Conservation (phyloP, 2,329 filamentous ascomycete species). For the Pseudopithomyces chartarum region DNA sequence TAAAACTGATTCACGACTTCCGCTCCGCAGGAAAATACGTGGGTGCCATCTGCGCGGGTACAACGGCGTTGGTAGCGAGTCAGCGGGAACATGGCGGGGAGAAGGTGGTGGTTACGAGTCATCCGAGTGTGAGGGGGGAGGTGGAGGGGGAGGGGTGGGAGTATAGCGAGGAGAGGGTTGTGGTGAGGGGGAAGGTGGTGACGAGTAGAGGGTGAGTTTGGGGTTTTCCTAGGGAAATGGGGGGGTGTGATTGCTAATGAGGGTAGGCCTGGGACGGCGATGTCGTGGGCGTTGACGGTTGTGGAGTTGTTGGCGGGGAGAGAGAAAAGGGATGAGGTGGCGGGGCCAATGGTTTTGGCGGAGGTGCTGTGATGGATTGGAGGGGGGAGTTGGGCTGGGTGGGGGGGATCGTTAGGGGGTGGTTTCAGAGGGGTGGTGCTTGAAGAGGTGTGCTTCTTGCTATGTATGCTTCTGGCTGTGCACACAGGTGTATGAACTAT, state of each 20-base stretch:
- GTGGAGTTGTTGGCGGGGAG: constrained; percentile 45
- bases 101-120: constrained; percentile 41
- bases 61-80: constrained; percentile 43
- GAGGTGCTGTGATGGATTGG: constrained; percentile 22
- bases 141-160: constrained; percentile 39
- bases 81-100: constrained; percentile 19
- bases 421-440: too few species aligned
- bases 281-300: constrained; percentile 46
- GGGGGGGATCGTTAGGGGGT: background rate
- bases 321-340: constrained; percentile 56
- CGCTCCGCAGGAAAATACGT: constrained; percentile 36
- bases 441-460: too few species aligned
- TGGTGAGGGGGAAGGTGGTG: constrained; percentile 41
- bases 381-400: background rate
- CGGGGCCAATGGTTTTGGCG: constrained; percentile 54
- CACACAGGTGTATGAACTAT: too few species aligned
- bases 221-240: background rate
- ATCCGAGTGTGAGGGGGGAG: constrained; percentile 44
- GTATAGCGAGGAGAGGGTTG: constrained; percentile 43
- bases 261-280: constrained; percentile 44
- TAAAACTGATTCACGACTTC: constrained; percentile 38
- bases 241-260: constrained; percentile 9
- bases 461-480: too few species aligned
- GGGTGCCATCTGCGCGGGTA: constrained; percentile 46
- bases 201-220: constrained; percentile 42